These are phyloP conservation scores for Rhodotorula mucilaginosa DNA, from an alignment of 1,284 basidiomycete species.

Conservation along the genomic window DNA sequence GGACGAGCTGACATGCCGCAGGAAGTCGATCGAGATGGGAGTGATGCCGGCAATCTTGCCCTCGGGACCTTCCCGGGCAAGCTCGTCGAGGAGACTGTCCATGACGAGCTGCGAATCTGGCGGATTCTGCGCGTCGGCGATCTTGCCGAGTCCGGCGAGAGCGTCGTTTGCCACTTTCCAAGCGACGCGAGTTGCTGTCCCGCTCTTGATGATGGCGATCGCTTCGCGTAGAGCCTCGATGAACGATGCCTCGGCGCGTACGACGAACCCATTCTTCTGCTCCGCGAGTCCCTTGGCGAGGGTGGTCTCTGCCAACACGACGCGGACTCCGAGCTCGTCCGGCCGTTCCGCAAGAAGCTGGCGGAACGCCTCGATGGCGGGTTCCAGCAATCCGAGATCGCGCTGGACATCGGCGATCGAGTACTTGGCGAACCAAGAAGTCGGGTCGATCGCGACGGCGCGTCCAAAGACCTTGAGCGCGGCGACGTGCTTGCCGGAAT, in stretches of 20 bases:
- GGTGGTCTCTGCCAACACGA: slow-evolving; percentile 71
- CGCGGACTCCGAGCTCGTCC: slow-evolving; percentile 63
- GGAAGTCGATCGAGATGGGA: slow-evolving; percentile 23
- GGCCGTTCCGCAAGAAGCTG: slow-evolving; percentile 61
- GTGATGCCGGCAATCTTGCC: slow-evolving; percentile 32
- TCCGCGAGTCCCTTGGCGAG: slow-evolving; percentile 70
- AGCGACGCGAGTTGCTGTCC: slow-evolving; percentile 56
- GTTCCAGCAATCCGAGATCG: slow-evolving; percentile 70
- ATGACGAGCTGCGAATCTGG: not conserved
- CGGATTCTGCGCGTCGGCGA: slow-evolving; percentile 19
- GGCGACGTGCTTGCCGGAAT: slow-evolving; percentile 81
- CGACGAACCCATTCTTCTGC: slow-evolving; percentile 65
- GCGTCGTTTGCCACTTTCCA: slow-evolving; percentile 89
- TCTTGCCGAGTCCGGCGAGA: slow-evolving; percentile 53
- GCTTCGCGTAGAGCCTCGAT: slow-evolving; percentile 51
- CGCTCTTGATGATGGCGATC: slow-evolving; percentile 24
- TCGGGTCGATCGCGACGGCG: slow-evolving; percentile 64
- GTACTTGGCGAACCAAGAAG: slow-evolving; percentile 81
- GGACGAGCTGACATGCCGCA: slow-evolving; percentile 12
- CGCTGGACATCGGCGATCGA: slow-evolving; percentile 82
- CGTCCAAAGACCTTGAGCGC: slow-evolving; percentile 81
- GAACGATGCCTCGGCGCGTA: slow-evolving; percentile 72
- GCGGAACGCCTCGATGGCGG: slow-evolving; percentile 69
- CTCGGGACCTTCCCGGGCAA: slow-evolving; percentile 46
- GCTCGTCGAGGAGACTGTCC: slow-evolving; percentile 7